Evolutionary conservation across 306 rosid species (phyloP).

Genomic region (Ammopiptanthus mongolicus): DNA sequence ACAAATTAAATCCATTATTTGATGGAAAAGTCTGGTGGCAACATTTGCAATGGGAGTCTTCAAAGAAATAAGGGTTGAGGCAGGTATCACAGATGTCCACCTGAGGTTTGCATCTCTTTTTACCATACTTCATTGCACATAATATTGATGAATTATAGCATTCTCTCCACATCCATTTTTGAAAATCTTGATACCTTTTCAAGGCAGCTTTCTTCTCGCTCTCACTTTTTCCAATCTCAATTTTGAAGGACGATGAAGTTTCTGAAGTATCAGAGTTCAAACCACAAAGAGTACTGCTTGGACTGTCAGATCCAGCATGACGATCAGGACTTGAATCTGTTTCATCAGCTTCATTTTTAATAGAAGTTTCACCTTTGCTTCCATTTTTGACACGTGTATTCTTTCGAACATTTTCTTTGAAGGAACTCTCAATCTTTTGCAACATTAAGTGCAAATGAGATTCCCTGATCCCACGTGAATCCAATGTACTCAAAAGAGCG

Average conservation of each 20-base stretch:
- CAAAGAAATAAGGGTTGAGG: conserved; percentile 51
- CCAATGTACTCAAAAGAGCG: conserved; percentile 63
- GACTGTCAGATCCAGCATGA: conserved; percentile 64
- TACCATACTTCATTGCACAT: conserved; percentile 63
- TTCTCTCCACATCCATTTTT: conserved; percentile 87
- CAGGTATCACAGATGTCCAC: conserved; percentile 69
- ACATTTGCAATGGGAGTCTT: conserved; percentile 70
- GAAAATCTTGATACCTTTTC: conserved; percentile 82
- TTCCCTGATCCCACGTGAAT: conserved; percentile 90
- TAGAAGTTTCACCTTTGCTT: conserved; percentile 23
- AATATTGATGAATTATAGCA: conserved; percentile 54
- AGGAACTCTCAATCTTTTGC: conserved; percentile 75
- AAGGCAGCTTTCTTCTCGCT: conserved; percentile 71
- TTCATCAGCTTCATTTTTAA: conserved; percentile 64
- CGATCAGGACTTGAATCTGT: conserved; percentile 51
- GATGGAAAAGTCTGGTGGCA: conserved; percentile 66
- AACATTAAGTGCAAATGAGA: conserved; percentile 85
- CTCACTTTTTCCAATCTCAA: conserved; percentile 85
- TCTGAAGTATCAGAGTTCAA: conserved; percentile 52
- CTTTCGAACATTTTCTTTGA: conserved; percentile 67
- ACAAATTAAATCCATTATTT: conserved; percentile 40
- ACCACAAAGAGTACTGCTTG: conserved; percentile 70
- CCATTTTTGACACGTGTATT: conserved; percentile 34
- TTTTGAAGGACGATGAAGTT: conserved; percentile 73
- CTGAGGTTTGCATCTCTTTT: conserved; percentile 59